These are phyloP conservation scores for Cercis canadensis DNA, from an alignment of 306 rosid genomes.

Conservation along the genomic window DNA sequence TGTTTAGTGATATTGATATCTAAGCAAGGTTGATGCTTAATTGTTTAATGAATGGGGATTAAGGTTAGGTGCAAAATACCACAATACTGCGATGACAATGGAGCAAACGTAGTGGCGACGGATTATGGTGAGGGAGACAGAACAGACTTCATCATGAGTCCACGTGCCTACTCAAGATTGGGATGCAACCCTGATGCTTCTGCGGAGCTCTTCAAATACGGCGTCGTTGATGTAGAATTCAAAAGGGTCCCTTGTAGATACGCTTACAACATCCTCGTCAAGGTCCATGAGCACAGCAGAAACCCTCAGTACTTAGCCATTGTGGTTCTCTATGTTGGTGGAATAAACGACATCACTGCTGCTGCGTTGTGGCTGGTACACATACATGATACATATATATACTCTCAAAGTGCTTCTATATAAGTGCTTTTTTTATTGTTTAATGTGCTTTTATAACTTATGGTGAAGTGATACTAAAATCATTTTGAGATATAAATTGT, in stretches of 20 bases:
- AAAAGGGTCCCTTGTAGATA: slow-evolving; percentile 58
- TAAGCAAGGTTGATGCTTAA: too few species aligned
- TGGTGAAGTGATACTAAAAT: too few species aligned
- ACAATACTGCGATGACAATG: slow-evolving; percentile 45
- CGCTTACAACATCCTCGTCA: slow-evolving; percentile 41
- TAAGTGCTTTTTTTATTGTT: too few species aligned
- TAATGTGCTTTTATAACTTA: not conserved
- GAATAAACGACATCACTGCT: slow-evolving; percentile 65
- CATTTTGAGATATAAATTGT: not conserved
- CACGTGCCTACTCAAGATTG: slow-evolving; percentile 42
- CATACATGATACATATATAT: too few species aligned
- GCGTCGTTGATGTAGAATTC: slow-evolving; percentile 53
- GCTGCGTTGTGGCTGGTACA: slow-evolving; percentile 64
- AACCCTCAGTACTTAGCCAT: slow-evolving; percentile 69
- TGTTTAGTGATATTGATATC: too few species aligned
- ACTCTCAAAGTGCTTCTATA: too few species aligned
- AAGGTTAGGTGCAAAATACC: slow-evolving; percentile 51
- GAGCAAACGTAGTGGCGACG: slow-evolving; percentile 52
- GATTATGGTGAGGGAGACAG: slow-evolving; percentile 56
- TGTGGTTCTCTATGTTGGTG: slow-evolving; percentile 46
- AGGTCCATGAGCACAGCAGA: slow-evolving; percentile 67
- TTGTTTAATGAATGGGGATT: not conserved
- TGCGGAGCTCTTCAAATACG: slow-evolving; percentile 43
- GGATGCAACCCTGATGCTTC: slow-evolving; percentile 43
- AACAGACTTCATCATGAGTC: slow-evolving; percentile 52